These are phyloP conservation scores for Sclerotinia glacialis DNA, from an alignment of 2,329 filamentous ascomycete genomes.

Conservation along the genomic window DNA sequence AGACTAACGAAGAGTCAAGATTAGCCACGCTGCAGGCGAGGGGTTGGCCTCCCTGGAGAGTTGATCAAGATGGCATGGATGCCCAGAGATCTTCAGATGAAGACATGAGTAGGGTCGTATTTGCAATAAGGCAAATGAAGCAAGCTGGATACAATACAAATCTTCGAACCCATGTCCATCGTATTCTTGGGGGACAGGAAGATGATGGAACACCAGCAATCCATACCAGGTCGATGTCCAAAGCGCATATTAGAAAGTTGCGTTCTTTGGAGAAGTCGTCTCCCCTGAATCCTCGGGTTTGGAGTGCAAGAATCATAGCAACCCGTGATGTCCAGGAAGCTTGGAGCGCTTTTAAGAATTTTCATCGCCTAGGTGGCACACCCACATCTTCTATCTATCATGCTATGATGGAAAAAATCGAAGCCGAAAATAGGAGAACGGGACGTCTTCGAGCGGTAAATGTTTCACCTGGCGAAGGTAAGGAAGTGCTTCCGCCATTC, in stretches of 20 bases:
- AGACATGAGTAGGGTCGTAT: slow-evolving; percentile 52
- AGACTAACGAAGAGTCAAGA: slow-evolving; percentile 50
- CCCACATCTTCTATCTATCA: slow-evolving; percentile 51
- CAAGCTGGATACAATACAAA: slow-evolving; percentile 53
- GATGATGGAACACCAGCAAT: slow-evolving; percentile 55
- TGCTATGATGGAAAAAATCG: slow-evolving; percentile 60
- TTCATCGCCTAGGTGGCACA: slow-evolving; percentile 40
- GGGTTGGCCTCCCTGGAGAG: slow-evolving; percentile 60
- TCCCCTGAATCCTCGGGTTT: slow-evolving; percentile 37
- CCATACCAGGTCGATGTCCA: slow-evolving; percentile 47
- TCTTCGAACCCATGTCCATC: slow-evolving; percentile 49
- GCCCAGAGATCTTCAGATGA: slow-evolving; percentile 52
- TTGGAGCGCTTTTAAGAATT: slow-evolving; percentile 47
- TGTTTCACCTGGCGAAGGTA: slow-evolving; percentile 58
- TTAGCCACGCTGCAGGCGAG: slow-evolving; percentile 49
- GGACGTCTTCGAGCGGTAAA: slow-evolving; percentile 27
- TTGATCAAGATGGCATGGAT: slow-evolving; percentile 58
- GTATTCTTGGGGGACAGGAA: slow-evolving; percentile 52
- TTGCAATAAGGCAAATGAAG: slow-evolving; percentile 53
- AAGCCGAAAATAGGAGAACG: slow-evolving; percentile 39
- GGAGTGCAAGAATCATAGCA: slow-evolving; percentile 56
- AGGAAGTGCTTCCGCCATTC: slow-evolving; percentile 53
- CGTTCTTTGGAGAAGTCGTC: slow-evolving; percentile 18
- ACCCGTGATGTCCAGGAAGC: slow-evolving; percentile 62
- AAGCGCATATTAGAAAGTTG: background rate